These are phyloP conservation scores for Verticillium albo-atrum DNA, from an alignment of 2,329 filamentous ascomycete species.

Conservation along the genomic window DNA sequence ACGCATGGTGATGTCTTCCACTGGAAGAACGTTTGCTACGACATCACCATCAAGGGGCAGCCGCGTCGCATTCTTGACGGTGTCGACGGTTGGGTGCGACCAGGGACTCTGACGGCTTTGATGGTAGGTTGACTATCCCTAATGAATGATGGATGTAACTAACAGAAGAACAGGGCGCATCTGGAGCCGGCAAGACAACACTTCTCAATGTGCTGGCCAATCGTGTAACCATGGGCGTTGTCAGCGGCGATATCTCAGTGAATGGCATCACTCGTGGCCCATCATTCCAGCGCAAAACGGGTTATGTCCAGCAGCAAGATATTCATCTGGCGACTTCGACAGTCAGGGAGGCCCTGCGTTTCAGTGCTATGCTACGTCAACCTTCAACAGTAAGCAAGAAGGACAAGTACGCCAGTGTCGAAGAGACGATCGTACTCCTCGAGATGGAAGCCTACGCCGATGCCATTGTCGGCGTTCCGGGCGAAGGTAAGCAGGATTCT, in stretches of 20 bases:
- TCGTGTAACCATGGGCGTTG: constrained; percentile 64
- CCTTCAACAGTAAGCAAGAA: constrained; percentile 45
- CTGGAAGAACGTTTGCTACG: constrained; percentile 65
- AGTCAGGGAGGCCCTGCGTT: constrained; percentile 62
- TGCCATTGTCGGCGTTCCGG: constrained; percentile 63
- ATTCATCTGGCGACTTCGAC: constrained; percentile 13
- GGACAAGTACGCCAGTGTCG: constrained; percentile 20
- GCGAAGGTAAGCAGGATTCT: constrained; percentile 36
- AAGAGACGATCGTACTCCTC: constrained; percentile 21
- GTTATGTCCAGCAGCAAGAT: constrained; percentile 65
- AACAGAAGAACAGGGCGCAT: constrained; percentile 5
- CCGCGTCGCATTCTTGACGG: constrained; percentile 59
- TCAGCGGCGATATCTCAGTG: constrained; percentile 63
- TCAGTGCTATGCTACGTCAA: constrained; percentile 64
- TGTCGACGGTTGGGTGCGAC: constrained; percentile 68
- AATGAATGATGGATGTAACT: neutral
- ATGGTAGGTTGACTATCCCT: constrained; percentile 50
- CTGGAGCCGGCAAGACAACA: constrained; percentile 40
- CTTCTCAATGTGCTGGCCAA: constrained; percentile 57
- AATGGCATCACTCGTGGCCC: constrained; percentile 59
- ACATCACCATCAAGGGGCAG: constrained; percentile 62
- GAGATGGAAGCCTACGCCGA: constrained; percentile 60
- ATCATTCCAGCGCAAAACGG: constrained; percentile 65
- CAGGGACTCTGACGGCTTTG: constrained; percentile 61
- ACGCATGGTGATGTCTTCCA: constrained; percentile 46